Evolutionary conservation across 1,139 yeast species (phyloP).

Genomic region (Pichia sp.): DNA sequence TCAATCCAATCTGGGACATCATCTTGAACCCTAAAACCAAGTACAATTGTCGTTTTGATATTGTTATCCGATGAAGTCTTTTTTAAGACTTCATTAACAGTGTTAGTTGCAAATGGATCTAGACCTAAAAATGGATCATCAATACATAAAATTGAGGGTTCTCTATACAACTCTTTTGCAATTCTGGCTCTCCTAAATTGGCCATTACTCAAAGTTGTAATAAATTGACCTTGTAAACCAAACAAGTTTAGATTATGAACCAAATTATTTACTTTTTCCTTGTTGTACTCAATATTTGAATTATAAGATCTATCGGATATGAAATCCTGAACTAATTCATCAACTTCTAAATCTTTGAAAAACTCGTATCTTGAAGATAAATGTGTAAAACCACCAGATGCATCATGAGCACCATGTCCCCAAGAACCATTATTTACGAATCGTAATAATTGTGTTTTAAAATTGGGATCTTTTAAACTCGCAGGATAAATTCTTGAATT

Average conservation of each 20-base stretch:
- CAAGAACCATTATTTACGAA: slow-evolving; percentile 52
- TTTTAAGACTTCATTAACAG: slow-evolving; percentile 49
- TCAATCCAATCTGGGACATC: slow-evolving; percentile 71
- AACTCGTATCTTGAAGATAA: slow-evolving; percentile 85
- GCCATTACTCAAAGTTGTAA: slow-evolving; percentile 85
- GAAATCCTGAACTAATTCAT: slow-evolving; percentile 62
- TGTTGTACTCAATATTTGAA: slow-evolving; percentile 32
- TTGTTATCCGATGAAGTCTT: slow-evolving; percentile 23
- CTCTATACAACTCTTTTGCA: slow-evolving; percentile 61
- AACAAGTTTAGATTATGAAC: slow-evolving; percentile 43
- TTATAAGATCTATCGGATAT: slow-evolving; percentile 47
- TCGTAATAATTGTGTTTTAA: slow-evolving; percentile 47
- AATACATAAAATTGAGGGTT: slow-evolving; percentile 61
- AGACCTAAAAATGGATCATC: slow-evolving; percentile 93
- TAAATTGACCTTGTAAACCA: slow-evolving; percentile 63
- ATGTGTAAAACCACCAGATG: slow-evolving; percentile 44
- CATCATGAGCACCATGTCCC: slow-evolving; percentile 30
- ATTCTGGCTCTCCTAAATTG: slow-evolving; percentile 86
- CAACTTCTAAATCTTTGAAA: slow-evolving; percentile 69
- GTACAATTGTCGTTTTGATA: slow-evolving; percentile 38
- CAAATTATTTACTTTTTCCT: slow-evolving; percentile 19
- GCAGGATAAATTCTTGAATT: slow-evolving; percentile 49
- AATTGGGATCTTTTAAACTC: slow-evolving; percentile 31
- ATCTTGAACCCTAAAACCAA: slow-evolving; percentile 78
- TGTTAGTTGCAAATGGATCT: slow-evolving; percentile 64